These are phyloP conservation scores for Sphagnum magellanicum DNA, from an alignment of 228 moss, liverwort and hornwort species.

Conservation along the genomic window DNA sequence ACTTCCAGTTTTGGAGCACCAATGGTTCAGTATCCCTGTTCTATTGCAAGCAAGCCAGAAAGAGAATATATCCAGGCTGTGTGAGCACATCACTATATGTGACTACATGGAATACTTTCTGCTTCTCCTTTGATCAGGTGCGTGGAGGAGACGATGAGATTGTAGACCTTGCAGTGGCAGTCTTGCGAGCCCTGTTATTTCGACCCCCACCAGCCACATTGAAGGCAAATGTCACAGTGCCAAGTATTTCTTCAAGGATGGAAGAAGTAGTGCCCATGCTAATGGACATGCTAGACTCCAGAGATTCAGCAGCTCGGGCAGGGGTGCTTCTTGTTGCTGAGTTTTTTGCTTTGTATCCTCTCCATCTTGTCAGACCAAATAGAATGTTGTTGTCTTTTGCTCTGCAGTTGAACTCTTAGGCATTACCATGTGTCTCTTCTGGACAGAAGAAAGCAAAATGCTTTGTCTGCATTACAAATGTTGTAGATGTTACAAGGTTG, in stretches of 20 bases:
- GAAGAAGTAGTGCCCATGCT: slow-evolving; percentile 79
- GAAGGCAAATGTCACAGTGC: not conserved
- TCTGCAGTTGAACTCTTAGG: not conserved
- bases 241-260: slow-evolving; percentile 37
- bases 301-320: slow-evolving; percentile 85
- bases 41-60: not conserved
- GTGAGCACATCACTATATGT: too few species aligned
- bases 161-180: slow-evolving; percentile 73
- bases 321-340: slow-evolving; percentile 92
- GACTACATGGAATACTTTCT: not conserved
- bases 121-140: slow-evolving; percentile 27
- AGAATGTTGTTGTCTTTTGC: not conserved
- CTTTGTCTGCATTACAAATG: too few species aligned
- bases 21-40: too few species aligned
- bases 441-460: too few species aligned
- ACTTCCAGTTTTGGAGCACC: slow-evolving; percentile 1
- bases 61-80: not conserved
- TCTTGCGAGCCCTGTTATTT: slow-evolving; percentile 70
- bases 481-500: too few species aligned
- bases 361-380: not conserved
- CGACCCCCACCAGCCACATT: slow-evolving; percentile 26
- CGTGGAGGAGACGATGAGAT: slow-evolving; percentile 64
- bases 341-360: slow-evolving; percentile 88
- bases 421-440: too few species aligned
- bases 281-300: slow-evolving; percentile 87